A percentile compares a stretch with the other conserved stretches of the same genome.
phyloP scores from a whole-genome alignment of 768 basidiomycete genomes.

The Cystofilobasidium ferigula region DNA sequence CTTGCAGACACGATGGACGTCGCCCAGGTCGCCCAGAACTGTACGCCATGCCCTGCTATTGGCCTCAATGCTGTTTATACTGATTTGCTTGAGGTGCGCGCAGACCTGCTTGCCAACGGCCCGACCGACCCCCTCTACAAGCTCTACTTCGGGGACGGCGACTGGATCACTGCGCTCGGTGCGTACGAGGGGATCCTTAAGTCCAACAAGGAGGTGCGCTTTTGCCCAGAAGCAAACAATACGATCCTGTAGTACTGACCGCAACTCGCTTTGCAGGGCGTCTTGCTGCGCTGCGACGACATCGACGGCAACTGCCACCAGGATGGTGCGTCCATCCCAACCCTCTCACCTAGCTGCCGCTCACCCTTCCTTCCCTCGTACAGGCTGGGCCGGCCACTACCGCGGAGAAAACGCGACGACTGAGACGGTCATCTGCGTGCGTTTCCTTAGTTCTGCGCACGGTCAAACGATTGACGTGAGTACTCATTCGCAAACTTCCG shows the following conservation, averaged over 20 bases:
- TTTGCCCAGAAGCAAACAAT: no score
- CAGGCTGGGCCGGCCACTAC: constrained; percentile 38
- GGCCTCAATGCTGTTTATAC: no score
- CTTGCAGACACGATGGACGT: background rate
- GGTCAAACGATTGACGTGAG: background rate
- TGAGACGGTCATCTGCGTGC: constrained; percentile 33
- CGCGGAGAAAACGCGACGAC: constrained; percentile 32
- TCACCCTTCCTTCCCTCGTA: background rate
- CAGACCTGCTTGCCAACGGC: constrained; percentile 32
- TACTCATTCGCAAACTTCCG: no score
- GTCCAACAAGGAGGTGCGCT: constrained; percentile 30
- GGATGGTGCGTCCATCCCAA: background rate
- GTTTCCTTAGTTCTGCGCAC: no score
- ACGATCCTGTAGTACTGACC: no score
- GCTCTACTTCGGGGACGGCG: constrained; percentile 34
- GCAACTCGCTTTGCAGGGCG: constrained; percentile 20
- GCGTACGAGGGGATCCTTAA: constrained; percentile 31
- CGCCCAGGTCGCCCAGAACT: background rate
- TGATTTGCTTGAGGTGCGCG: no score
- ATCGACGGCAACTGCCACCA: constrained; percentile 31
- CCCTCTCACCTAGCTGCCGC: background rate
- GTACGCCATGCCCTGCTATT: background rate
- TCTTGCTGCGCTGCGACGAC: constrained; percentile 36
- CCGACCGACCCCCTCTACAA: constrained; percentile 33
- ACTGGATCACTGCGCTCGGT: constrained; percentile 30